A percentile compares a stretch with the other conserved stretches of the same genome.
phyloP scores from a whole-genome alignment of 192 early-diverging fungal species.

The Mortierella alpina region DNA sequence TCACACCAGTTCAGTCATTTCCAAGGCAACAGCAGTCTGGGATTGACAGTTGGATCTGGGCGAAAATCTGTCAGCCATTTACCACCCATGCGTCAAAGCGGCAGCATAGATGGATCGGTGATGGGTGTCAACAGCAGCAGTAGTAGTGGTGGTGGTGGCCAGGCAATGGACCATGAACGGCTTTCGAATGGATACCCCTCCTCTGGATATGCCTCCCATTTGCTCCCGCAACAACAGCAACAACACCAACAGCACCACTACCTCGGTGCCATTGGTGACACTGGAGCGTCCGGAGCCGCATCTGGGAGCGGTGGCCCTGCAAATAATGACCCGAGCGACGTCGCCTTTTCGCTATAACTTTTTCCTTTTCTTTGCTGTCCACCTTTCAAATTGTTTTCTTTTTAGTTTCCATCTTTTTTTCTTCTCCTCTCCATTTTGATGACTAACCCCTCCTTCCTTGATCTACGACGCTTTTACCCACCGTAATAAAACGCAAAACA shows the following conservation, averaged over 20 bases:
- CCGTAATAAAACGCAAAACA: too few species aligned
- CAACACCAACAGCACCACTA: conserved; percentile 16
- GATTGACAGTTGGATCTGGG: conserved; percentile 24
- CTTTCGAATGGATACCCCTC: conserved; percentile 26
- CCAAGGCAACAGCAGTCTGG: neutral
- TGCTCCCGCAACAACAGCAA: conserved; percentile 21
- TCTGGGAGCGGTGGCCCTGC: neutral
- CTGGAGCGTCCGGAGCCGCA: conserved; percentile 1
- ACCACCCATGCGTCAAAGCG: conserved; percentile 17
- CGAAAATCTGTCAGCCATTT: conserved; percentile 39
- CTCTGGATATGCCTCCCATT: conserved; percentile 18
- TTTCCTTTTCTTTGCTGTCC: neutral
- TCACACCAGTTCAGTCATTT: conserved; percentile 18
- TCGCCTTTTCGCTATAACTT: neutral
- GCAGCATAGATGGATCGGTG: conserved; percentile 15
- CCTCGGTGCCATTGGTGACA: conserved; percentile 12
- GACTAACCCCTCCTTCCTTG: too few species aligned
- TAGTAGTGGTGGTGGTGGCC: conserved; percentile 8
- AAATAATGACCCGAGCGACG: neutral
- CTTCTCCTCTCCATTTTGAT: neutral
- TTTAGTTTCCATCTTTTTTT: neutral
- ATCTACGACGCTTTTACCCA: too few species aligned
- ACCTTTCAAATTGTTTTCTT: neutral
- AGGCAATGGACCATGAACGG: conserved; percentile 31
- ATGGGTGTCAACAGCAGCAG: neutral